Conservation (phyloP, 495 filamentous ascomycete species). For the Cercophora scortea region DNA sequence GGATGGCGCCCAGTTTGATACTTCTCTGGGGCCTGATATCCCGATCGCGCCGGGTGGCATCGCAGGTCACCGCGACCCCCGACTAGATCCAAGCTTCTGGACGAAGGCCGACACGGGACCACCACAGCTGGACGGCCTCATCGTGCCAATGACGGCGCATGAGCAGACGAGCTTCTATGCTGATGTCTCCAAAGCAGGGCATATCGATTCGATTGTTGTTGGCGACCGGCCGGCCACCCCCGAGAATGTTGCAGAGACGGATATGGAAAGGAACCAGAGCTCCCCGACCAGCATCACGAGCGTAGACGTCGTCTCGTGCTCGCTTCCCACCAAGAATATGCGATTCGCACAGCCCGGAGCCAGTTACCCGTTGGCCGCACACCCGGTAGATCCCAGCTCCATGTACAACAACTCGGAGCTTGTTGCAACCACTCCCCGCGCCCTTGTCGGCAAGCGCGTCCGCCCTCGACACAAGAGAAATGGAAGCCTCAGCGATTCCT, state of each 20-base stretch:
- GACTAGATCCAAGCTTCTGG: conserved; percentile 41
- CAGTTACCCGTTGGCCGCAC: conserved; percentile 46
- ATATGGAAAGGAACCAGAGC: conserved; percentile 25
- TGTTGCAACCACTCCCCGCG: conserved; percentile 43
- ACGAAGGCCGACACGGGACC: conserved; percentile 26
- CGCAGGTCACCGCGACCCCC: conserved; percentile 47
- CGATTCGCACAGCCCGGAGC: conserved; percentile 37
- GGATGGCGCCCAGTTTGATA: conserved; percentile 59
- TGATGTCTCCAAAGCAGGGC: conserved; percentile 41
- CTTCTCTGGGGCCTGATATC: conserved; percentile 51
- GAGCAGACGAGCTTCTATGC: conserved; percentile 37
- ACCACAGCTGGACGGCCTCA: conserved; percentile 35
- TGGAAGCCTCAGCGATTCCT: conserved; percentile 69
- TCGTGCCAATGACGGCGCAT: conserved; percentile 9
- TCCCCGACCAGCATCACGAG: conserved; percentile 47
- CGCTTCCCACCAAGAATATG: conserved; percentile 60
- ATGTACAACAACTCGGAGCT: conserved; percentile 35
- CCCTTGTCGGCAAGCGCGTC: conserved; percentile 44
- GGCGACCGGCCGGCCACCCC: conserved; percentile 35
- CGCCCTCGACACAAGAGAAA: conserved; percentile 46
- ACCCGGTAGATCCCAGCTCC: conserved; percentile 52
- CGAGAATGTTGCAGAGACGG: conserved; percentile 18
- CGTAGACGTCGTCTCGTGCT: conserved; percentile 69
- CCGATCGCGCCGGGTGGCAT: conserved; percentile 71
- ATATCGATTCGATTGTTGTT: conserved; percentile 35